Base-by-base conservation (phyloP, 75 land plant genomes). In the Adiantum capillusveneris region DNA sequence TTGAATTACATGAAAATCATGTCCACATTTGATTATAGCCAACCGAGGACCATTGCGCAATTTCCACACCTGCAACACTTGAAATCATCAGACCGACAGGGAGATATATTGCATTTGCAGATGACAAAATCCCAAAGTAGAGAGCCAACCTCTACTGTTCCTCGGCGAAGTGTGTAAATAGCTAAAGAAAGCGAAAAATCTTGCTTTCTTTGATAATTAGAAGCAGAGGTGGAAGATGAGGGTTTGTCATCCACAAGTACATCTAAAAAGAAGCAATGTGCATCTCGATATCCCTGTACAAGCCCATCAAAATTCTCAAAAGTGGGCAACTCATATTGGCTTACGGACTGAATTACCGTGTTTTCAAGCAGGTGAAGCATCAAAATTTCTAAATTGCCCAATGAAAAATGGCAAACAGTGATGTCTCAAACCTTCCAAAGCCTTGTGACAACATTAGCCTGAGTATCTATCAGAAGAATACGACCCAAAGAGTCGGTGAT, bases 31-130 rank as follows among this genome's bases (percentile, higher is more conserved):
- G 27, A 81, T 64, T 1, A 69, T 66, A 41, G 75, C 60, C 41
- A 85, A 64, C 0, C 88, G 77, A 0, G 70, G 73, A 14, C 84
- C 88, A 11, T 71, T 77, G 16, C 88, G 66, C 81, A 85, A 78
- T 56, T 75, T 71, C 88, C 88, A 85, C 18, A 85, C 68, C 88
- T 85, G 77, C 57, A 71, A 13, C 24, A 39, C 31, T 25, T 6
- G 14, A 46, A 1, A 7, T 20, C 5, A 6, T 6, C 6, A 46
- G 14, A 17, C 49, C 49, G 5, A 20, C n/a, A 46, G 5, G 14
- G 6, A 46, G 49, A 46, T n/a, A 14, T 17, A n/a, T n/a, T n/a
- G n/a, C n/a, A 46, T 1, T 31, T 27, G 31, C 21, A 43, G 20
- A 25, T 27, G 9, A 3, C 9, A 34, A 34, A 5, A 34, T 31